phyloP scores from a whole-genome alignment of 2,329 filamentous ascomycete genomes.

The Alternaria sp. region DNA sequence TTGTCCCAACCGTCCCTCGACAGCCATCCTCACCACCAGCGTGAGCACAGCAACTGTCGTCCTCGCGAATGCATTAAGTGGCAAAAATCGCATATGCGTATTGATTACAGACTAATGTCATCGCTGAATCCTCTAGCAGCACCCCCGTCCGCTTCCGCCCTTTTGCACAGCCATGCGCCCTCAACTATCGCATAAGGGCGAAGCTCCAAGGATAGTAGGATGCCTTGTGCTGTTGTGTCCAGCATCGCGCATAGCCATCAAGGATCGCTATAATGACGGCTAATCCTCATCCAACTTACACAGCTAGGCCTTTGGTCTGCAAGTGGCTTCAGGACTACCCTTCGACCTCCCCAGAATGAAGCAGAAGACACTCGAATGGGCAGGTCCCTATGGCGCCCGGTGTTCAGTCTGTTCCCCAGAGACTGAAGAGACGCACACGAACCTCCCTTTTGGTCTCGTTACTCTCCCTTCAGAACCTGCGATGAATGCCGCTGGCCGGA shows the following conservation, averaged over 20 bases:
- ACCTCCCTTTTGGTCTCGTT: not conserved
- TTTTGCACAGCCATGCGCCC: conserved; percentile 12
- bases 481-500: conserved; percentile 11
- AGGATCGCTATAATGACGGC: not conserved
- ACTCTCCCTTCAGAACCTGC: conserved; percentile 3
- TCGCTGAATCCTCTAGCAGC: not conserved
- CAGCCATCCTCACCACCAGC: not conserved
- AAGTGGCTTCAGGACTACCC: not conserved
- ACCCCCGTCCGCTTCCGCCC: conserved; percentile 1
- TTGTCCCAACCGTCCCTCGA: not conserved
- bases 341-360: not conserved
- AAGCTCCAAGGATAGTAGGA: not conserved
- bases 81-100: not conserved
- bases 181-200: not conserved
- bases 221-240: no score
- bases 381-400: not conserved
- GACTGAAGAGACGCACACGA: not conserved
- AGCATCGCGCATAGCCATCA: not conserved
- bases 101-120: not conserved
- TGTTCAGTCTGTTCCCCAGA: not conserved
- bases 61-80: not conserved
- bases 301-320: not conserved
- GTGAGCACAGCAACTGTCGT: not conserved
- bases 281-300: not conserved
- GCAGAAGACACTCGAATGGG: not conserved